Conservation (phyloP, 768 basidiomycete genomes). For the Steccherinum ochraceum region DNA sequence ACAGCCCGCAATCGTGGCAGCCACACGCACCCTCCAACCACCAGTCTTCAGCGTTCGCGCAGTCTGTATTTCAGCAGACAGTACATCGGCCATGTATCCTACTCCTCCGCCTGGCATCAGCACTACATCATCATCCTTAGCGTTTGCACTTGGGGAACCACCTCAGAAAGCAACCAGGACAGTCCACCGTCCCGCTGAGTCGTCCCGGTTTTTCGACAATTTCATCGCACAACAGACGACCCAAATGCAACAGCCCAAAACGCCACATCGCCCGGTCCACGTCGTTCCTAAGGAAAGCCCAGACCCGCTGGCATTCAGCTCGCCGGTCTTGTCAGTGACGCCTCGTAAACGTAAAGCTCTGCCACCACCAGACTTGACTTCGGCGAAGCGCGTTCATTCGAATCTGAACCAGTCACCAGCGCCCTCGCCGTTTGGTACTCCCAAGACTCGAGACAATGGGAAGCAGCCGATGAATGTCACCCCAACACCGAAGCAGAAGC, state of each 20-base stretch:
- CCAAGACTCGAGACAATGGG: constrained; percentile 4
- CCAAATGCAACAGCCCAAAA: constrained; percentile 22
- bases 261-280: constrained; percentile 2
- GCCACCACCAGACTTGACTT: constrained; percentile 55
- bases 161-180: constrained; percentile 22
- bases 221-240: constrained; percentile 54
- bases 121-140: constrained; percentile 69
- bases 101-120: constrained; percentile 62
- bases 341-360: constrained; percentile 68
- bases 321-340: constrained; percentile 32
- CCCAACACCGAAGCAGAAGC: constrained; percentile 15
- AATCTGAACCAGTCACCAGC: not conserved
- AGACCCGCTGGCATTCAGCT: constrained; percentile 46
- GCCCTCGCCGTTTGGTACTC: constrained; percentile 1
- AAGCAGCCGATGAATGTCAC: not conserved
- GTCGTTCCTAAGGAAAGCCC: constrained; percentile 36
- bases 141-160: constrained; percentile 58
- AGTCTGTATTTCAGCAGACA: constrained; percentile 58
- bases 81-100: constrained; percentile 58
- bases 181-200: constrained; percentile 50
- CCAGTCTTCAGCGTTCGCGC: constrained; percentile 51
- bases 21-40: constrained; percentile 42
- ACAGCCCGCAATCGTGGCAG: constrained; percentile 34
- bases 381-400: constrained; percentile 48
- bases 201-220: constrained; percentile 56